These are phyloP conservation scores for Tulasnella sp. DNA, from an alignment of 768 basidiomycete genomes.

Conservation along the genomic window DNA sequence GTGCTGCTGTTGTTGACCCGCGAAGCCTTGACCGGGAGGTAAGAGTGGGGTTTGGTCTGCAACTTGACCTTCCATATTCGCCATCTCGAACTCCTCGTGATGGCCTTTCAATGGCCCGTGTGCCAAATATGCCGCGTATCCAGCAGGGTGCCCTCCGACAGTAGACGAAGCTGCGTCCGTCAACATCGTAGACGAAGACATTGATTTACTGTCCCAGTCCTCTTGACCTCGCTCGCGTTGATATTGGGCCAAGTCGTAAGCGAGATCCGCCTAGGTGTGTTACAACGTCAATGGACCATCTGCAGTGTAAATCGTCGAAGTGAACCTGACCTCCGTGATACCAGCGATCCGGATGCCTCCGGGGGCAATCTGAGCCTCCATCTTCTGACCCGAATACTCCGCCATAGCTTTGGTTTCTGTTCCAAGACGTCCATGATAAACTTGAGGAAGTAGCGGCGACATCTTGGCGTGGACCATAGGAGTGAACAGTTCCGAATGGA, in stretches of 20 bases:
- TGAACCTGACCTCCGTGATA: slow-evolving; percentile 50
- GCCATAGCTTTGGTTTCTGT: slow-evolving; percentile 51
- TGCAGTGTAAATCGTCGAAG: not conserved
- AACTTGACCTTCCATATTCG: not conserved
- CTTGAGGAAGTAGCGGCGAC: slow-evolving; percentile 64
- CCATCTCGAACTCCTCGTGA: slow-evolving; percentile 2
- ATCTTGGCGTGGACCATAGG: slow-evolving; percentile 80
- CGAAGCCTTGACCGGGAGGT: slow-evolving; percentile 1
- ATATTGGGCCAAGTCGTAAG: slow-evolving; percentile 72
- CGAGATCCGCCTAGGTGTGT: slow-evolving; percentile 46
- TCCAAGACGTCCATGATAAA: slow-evolving; percentile 63
- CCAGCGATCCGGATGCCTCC: slow-evolving; percentile 77
- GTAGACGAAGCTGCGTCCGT: not conserved
- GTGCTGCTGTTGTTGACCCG: not conserved
- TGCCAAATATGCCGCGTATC: slow-evolving; percentile 9
- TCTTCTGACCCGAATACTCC: slow-evolving; percentile 67
- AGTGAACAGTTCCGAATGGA: slow-evolving; percentile 77
- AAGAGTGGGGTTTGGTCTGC: not conserved
- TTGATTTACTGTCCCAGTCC: slow-evolving; percentile 78
- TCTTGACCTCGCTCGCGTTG: slow-evolving; percentile 71
- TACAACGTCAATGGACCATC: not conserved
- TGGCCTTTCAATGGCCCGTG: not conserved
- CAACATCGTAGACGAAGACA: slow-evolving; percentile 28
- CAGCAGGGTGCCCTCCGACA: not conserved
- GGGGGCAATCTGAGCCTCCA: slow-evolving; percentile 62